Conservation (phyloP, 768 basidiomycete genomes). For the Cubamyces sp. region DNA sequence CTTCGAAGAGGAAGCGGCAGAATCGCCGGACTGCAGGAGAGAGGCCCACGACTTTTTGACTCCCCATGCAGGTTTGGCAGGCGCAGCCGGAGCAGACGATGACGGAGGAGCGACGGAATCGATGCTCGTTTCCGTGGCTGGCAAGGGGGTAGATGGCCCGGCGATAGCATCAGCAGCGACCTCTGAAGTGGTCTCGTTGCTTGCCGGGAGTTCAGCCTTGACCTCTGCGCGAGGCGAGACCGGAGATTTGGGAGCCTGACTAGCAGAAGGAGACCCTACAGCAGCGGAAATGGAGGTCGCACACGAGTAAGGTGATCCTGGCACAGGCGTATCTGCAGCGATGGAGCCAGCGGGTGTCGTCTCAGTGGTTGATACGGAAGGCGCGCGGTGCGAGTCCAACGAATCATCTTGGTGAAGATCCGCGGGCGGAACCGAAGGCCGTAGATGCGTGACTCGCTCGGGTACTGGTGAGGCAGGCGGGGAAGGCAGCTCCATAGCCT, state of each 20-base stretch:
- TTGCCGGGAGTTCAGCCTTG: conserved; percentile 3
- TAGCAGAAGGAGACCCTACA: conserved; percentile 18
- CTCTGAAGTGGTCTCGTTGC: not conserved
- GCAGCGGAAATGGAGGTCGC: conserved; percentile 58
- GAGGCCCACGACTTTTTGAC: conserved; percentile 80
- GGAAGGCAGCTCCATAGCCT: conserved; percentile 55
- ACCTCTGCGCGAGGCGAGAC: conserved; percentile 4
- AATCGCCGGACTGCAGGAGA: conserved; percentile 55
- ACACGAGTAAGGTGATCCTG: conserved; percentile 61
- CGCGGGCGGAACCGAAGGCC: not conserved
- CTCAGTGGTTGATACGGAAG: conserved; percentile 55
- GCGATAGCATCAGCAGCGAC: not conserved
- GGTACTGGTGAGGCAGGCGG: conserved; percentile 43
- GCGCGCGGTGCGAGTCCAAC: conserved; percentile 38
- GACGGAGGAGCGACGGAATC: conserved; percentile 1
- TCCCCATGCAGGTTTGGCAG: conserved; percentile 22
- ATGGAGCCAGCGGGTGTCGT: conserved; percentile 54
- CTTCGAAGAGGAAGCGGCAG: conserved; percentile 44
- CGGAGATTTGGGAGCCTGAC: conserved; percentile 10
- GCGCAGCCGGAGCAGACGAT: conserved; percentile 15
- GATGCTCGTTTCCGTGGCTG: not conserved
- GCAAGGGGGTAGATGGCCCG: not conserved
- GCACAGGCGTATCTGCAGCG: conserved; percentile 50
- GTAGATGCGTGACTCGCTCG: conserved; percentile 14
- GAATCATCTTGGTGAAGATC: conserved; percentile 13